These are phyloP conservation scores for Raffaelea deltoideospora DNA, from an alignment of 2,329 filamentous ascomycete genomes.

Conservation along the genomic window DNA sequence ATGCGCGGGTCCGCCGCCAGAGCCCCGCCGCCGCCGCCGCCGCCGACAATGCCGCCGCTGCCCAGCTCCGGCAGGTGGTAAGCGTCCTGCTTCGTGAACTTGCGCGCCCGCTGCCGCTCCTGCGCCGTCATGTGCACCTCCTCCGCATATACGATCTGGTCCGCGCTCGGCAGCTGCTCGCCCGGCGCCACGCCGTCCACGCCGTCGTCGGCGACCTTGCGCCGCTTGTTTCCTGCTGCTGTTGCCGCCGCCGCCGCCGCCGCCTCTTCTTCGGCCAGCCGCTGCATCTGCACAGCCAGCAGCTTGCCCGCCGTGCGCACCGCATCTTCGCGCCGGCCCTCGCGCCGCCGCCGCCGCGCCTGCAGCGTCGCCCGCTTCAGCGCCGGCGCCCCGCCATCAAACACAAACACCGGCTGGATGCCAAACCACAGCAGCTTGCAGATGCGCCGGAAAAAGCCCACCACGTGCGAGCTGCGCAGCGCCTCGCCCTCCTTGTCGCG, in stretches of 20 bases:
- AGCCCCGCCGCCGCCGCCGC: no score
- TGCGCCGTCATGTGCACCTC: conserved; percentile 68
- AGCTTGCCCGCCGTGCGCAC: conserved; percentile 80
- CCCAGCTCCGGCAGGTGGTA: conserved; percentile 88
- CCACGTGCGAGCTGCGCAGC: conserved; percentile 84
- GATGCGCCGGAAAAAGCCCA: conserved; percentile 95
- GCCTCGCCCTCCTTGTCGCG: conserved; percentile 98
- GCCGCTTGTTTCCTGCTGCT: no score
- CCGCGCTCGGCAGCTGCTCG: conserved; percentile 50
- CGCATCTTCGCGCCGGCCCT: conserved; percentile 87
- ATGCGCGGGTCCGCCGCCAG: conserved; percentile 88
- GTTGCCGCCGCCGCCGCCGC: conserved; percentile 48
- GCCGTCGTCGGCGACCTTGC: conserved; percentile 18
- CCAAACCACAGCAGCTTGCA: conserved; percentile 96
- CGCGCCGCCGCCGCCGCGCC: conserved; percentile 60
- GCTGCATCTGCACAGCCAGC: conserved; percentile 86
- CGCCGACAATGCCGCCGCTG: conserved; percentile 59
- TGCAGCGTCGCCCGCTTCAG: conserved; percentile 86
- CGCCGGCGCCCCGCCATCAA: conserved; percentile 84
- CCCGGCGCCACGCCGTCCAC: conserved; percentile 39
- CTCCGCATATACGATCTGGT: conserved; percentile 75
- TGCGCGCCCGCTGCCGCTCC: conserved; percentile 58
- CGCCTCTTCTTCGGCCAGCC: conserved; percentile 72
- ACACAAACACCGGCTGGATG: conserved; percentile 93
- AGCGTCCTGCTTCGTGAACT: conserved; percentile 81